Evolutionary conservation across 2,329 filamentous ascomycete species (phyloP), one percentile per base, ranked within the genome.

Genomic region (Fusarium newnesense): DNA sequence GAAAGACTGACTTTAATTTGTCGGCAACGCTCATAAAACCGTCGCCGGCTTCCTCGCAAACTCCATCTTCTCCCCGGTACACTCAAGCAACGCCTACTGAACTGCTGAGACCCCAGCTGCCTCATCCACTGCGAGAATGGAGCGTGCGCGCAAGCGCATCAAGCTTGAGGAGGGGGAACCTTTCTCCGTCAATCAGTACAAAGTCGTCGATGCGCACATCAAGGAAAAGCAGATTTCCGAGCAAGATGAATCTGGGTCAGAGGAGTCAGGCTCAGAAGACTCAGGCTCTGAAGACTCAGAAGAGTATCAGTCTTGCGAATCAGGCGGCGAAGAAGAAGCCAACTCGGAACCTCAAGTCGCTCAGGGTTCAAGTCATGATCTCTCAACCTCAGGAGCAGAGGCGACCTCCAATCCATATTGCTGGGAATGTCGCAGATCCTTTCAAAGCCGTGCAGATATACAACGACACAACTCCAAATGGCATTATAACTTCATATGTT

Each of bases 321-420:
- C 39, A 40, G 39, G 39, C 13, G 19, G 39, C 39, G 42, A 43
- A 43, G n/a, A 44, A 19, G n/a, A 44, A 26, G 2, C 21, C 21
- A 15, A 44, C 9, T 11, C 42, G 26, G 10, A 19, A 24, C 11
- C 11, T 5, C 11, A 21, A 46, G 11, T 11, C 1, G 43, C 18
- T 13, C 47, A 24, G 0, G 11, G 6, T 19, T 2, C 4, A 4
- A 1, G 16, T 2, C 47, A 34, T 34, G 3, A 26, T 10, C 49
- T 19, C 16, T 19, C 49, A 36, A 24, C 2, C 7, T 19, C 11
- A 10, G 3, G 32, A 16, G 2, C 34, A 13, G 12, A 18, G 9
- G 9, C 16, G 4, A 21, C 6, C 26, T 4, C 9, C 0, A 0
- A 28, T 8, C 19, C 47, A 1, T 28, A 7, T 11, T 61, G 59